These are phyloP conservation scores for Hirsutella thompsonii DNA, from an alignment of 2,329 filamentous ascomycete genomes.

Conservation along the genomic window DNA sequence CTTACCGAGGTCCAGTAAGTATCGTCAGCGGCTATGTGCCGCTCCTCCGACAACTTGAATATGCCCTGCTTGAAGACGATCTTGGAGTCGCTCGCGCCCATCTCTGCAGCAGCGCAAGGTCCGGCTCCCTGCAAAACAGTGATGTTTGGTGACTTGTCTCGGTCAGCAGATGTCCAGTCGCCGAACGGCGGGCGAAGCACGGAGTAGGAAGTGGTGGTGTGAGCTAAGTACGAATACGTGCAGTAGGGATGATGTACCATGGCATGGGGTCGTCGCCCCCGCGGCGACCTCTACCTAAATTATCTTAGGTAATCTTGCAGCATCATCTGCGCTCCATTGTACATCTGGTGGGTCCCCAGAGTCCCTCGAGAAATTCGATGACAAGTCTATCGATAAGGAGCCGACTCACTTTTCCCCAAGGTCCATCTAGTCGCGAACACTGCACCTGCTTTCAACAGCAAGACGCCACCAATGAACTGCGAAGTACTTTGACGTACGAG, in stretches of 20 bases:
- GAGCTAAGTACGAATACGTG: too few species aligned
- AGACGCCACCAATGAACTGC: too few species aligned
- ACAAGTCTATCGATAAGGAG: slow-evolving; percentile 6
- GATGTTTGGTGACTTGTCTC: slow-evolving; percentile 1
- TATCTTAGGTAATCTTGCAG: too few species aligned
- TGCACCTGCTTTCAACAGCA: too few species aligned
- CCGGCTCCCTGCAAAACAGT: slow-evolving; percentile 5
- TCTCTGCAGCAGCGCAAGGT: slow-evolving; percentile 27
- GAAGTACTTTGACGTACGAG: slow-evolving; percentile 3
- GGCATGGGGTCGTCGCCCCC: too few species aligned
- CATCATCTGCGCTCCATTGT: too few species aligned
- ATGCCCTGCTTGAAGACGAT: slow-evolving; percentile 98
- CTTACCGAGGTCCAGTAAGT: slow-evolving; percentile 84
- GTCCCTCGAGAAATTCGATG: neutral
- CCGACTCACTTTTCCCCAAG: too few species aligned
- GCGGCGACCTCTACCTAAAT: too few species aligned
- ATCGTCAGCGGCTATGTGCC: slow-evolving; percentile 76
- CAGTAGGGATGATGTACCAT: too few species aligned
- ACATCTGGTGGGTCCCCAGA: too few species aligned
- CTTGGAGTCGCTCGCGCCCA: slow-evolving; percentile 98
- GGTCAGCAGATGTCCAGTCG: neutral
- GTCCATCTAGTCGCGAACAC: too few species aligned
- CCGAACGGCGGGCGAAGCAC: neutral
- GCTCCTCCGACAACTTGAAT: slow-evolving; percentile 88
- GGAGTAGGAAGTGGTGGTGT: too few species aligned